Evolutionary conservation across 805 yeast species (phyloP), one percentile per base, ranked within the genome.

Genomic region (Nakazawaea peltata): DNA sequence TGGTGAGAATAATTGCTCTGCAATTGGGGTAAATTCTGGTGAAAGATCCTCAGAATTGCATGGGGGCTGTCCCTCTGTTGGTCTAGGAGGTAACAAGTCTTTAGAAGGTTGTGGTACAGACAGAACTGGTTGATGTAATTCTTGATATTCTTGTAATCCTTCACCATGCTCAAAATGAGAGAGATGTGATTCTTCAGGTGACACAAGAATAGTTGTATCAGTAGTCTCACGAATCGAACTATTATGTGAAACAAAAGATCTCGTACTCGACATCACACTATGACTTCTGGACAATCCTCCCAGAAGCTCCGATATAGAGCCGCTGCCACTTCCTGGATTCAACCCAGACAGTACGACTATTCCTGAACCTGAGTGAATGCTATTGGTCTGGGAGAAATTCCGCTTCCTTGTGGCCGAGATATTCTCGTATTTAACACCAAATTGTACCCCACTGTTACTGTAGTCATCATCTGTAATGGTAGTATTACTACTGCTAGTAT

Each of bases 11-110:
- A n/a, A n/a, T n/a, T n/a, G n/a, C n/a, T n/a, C n/a, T n/a, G n/a
- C n/a, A n/a, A n/a, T n/a, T n/a, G n/a, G n/a, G n/a, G n/a, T n/a
- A n/a, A n/a, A n/a, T 3, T 22, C 27, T 9, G 41, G 41, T 11
- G 34, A 33, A 4, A 37, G 22, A 16, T 37, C 32, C 14, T 33
- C 36, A n/a, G 19, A 21, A n/a, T 28, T 33, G 17, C 41, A 37
- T 11, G 41, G 41, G 11, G 41, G 31, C 19, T 21, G 22, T 3
- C 33, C 37, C 11, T 29, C 37, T 12, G 16, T 15, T 21, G 34
- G 41, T 4, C 24, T 26, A 22, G 41, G 41, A 4, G 41, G 41
- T 10, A 37, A 25, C 14, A 37, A 24, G 16, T 19, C 13, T n/a
- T n/a, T n/a, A n/a, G n/a, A n/a, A n/a, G n/a, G n/a, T n/a, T n/a